Evolutionary conservation across 495 filamentous ascomycete species (phyloP).

Genomic region (Darksidea phi): DNA sequence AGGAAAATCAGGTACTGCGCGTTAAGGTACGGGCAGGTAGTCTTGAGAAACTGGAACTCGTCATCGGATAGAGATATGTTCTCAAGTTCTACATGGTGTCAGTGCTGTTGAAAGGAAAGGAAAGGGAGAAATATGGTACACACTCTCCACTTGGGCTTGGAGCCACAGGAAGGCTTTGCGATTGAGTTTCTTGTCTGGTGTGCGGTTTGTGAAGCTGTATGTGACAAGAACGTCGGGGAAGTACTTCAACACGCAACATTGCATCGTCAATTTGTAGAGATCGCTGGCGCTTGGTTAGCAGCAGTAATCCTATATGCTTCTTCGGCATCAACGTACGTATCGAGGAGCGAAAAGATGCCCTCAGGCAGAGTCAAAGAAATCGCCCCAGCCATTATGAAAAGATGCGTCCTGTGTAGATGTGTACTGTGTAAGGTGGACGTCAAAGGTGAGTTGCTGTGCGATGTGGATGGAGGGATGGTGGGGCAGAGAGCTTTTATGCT

Average conservation of each 20-base stretch:
- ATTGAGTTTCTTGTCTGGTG: slow-evolving; percentile 85
- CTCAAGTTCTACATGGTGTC: slow-evolving; percentile 60
- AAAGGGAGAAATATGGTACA: not conserved
- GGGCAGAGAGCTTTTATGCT: not conserved
- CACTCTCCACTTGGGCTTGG: slow-evolving; percentile 73
- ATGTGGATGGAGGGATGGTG: slow-evolving; percentile 8
- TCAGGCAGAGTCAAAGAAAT: slow-evolving; percentile 21
- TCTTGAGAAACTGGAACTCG: slow-evolving; percentile 74
- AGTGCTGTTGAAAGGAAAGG: not conserved
- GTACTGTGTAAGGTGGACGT: not conserved
- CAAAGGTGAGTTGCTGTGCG: not conserved
- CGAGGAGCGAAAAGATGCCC: slow-evolving; percentile 79
- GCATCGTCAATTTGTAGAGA: slow-evolving; percentile 98
- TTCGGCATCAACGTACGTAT: slow-evolving; percentile 56
- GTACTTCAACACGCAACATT: slow-evolving; percentile 86
- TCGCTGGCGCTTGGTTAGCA: slow-evolving; percentile 49
- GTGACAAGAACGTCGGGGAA: slow-evolving; percentile 82
- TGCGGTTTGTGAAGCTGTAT: slow-evolving; percentile 93
- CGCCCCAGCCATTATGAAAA: slow-evolving; percentile 14
- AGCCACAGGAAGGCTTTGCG: slow-evolving; percentile 84
- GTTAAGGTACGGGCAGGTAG: slow-evolving; percentile 78
- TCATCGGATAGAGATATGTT: slow-evolving; percentile 73
- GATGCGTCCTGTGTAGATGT: not conserved
- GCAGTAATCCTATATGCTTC: not conserved
- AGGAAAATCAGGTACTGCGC: slow-evolving; percentile 76